Evolutionary conservation across 352 stramenopile genomes (phyloP).

Genomic region (Phytophthora cactorum): DNA sequence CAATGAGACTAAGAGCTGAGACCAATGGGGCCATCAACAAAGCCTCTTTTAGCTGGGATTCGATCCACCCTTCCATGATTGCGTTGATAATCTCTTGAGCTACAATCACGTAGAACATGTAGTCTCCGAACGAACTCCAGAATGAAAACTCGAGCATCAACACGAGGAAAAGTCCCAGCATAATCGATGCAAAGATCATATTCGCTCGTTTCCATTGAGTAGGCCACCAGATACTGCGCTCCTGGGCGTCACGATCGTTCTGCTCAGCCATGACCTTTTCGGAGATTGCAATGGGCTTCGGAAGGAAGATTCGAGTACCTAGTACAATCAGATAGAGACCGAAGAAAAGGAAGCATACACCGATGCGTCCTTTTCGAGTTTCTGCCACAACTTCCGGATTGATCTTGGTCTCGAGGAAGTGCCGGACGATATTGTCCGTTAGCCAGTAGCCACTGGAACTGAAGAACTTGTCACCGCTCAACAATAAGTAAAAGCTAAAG

Average conservation of each 20-base stretch:
- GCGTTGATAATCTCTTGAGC: constrained; percentile 91
- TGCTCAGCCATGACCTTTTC: constrained; percentile 91
- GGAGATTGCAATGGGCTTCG: constrained; percentile 89
- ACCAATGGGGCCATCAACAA: constrained; percentile 92
- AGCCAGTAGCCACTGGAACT: constrained; percentile 70
- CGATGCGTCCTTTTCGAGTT: constrained; percentile 90
- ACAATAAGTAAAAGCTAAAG: constrained; percentile 66
- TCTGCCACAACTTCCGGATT: constrained; percentile 69
- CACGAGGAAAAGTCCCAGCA: constrained; percentile 93
- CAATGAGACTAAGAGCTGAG: constrained; percentile 90
- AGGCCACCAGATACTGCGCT: constrained; percentile 88
- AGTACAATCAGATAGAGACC: constrained; percentile 88
- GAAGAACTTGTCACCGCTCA: constrained; percentile 68
- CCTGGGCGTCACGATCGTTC: constrained; percentile 63
- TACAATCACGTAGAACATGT: constrained; percentile 97
- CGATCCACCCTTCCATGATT: constrained; percentile 89
- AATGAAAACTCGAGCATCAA: constrained; percentile 97
- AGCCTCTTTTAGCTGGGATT: constrained; percentile 91
- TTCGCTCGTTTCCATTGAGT: constrained; percentile 96
- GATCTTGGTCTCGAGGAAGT: constrained; percentile 90
- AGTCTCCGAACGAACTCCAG: constrained; percentile 94
- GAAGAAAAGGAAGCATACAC: constrained; percentile 94
- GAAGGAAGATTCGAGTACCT: constrained; percentile 92
- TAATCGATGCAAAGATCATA: constrained; percentile 94
- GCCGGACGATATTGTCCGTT: constrained; percentile 75